These are phyloP conservation scores for Ganoderma boninense DNA, from an alignment of 1,284 basidiomycete species.

Conservation along the genomic window DNA sequence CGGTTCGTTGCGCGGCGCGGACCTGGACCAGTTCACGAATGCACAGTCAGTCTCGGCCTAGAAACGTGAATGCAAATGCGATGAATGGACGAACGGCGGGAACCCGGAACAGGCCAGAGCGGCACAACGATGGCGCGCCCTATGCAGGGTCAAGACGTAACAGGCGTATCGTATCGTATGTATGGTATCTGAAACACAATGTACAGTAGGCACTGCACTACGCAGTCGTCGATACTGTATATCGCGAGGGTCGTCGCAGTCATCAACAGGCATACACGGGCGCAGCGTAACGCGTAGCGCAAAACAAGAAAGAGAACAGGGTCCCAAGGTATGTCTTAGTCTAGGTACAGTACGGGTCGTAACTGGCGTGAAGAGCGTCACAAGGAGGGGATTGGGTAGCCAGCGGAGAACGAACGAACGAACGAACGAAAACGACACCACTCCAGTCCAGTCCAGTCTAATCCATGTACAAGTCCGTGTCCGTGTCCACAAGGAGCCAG, in stretches of 20 bases:
- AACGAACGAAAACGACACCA: background rate
- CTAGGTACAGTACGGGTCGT: background rate
- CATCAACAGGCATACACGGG: background rate
- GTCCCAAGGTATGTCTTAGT: background rate
- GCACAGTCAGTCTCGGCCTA: background rate
- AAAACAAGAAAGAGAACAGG: background rate
- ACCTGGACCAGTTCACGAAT: background rate
- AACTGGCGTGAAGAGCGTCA: background rate
- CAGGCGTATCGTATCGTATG: background rate
- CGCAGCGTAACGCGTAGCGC: background rate
- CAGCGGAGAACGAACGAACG: background rate
- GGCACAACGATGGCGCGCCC: background rate
- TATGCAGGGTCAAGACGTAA: background rate
- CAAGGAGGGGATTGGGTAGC: background rate
- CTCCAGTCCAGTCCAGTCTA: background rate
- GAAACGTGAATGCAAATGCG: background rate
- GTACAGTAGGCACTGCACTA: background rate
- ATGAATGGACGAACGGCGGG: background rate
- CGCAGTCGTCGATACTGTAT: background rate
- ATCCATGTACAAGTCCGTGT: background rate
- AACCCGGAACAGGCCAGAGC: background rate
- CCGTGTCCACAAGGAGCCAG: background rate
- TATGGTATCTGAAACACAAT: background rate
- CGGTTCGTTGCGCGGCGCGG: background rate
- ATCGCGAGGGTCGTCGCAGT: background rate